Evolutionary conservation across 345 rosid genomes (phyloP).

Genomic region (Heritiera littoralis): DNA sequence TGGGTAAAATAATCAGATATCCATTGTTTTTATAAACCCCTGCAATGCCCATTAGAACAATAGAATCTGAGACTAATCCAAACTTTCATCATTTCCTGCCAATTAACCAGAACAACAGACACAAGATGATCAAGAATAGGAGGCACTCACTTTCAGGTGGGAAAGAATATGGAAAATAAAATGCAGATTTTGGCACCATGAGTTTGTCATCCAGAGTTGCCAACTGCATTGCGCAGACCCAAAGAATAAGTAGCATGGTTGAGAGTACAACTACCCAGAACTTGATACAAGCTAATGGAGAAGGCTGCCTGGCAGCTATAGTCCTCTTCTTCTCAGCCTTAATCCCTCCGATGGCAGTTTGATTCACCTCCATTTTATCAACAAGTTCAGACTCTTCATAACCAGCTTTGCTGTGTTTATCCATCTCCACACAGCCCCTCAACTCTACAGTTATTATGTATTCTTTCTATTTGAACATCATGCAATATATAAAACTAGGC

Average conservation of each 20-base stretch:
- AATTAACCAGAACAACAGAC: neutral
- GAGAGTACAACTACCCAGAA: conserved; percentile 10
- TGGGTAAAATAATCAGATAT: conserved; percentile 81
- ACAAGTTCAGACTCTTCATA: conserved; percentile 2
- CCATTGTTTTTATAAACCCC: conserved; percentile 86
- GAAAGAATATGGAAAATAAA: conserved; percentile 1
- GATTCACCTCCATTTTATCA: neutral
- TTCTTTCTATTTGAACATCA: neutral
- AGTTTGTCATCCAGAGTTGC: neutral
- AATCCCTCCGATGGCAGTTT: neutral
- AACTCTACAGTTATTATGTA: neutral
- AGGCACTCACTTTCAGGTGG: conserved; percentile 20
- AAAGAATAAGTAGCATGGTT: conserved; percentile 9
- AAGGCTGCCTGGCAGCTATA: neutral
- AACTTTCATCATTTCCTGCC: neutral
- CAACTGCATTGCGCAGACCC: conserved; percentile 18
- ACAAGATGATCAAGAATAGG: neutral
- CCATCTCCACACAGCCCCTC: neutral
- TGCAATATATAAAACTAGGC: neutral
- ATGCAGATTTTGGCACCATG: neutral
- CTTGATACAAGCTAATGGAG: conserved; percentile 12
- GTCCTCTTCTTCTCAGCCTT: conserved; percentile 11
- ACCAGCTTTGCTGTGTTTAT: neutral
- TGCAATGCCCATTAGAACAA: conserved; percentile 25
- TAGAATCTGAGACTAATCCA: neutral